phyloP scores from a whole-genome alignment of 2,329 filamentous ascomycete species.

The Diplocarpon rosae region DNA sequence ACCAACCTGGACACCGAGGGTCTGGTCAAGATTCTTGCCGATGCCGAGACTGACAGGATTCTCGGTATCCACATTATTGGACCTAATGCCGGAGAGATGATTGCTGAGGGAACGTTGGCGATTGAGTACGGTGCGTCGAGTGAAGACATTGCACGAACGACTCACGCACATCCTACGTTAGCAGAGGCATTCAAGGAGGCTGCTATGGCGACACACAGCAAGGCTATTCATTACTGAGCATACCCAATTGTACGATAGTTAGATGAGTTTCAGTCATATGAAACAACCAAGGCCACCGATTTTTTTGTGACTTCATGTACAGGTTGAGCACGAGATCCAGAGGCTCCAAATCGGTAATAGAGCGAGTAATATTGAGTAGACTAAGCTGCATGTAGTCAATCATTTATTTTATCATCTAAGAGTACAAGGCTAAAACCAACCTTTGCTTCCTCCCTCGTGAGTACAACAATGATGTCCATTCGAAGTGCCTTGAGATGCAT shows the following conservation, averaged over 20 bases:
- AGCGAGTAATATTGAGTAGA: too few species aligned
- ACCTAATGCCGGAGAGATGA: slow-evolving; percentile 96
- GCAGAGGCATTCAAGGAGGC: slow-evolving; percentile 99
- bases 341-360: too few species aligned
- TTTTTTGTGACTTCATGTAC: neutral
- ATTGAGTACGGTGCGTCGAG: slow-evolving; percentile 93
- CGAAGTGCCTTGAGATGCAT: too few species aligned
- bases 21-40: slow-evolving; percentile 92
- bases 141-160: slow-evolving; percentile 90
- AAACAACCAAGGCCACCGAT: neutral
- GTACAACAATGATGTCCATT: too few species aligned
- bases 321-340: too few species aligned
- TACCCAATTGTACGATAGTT: slow-evolving; percentile 22
- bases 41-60: slow-evolving; percentile 92
- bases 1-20: slow-evolving; percentile 96
- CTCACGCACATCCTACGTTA: slow-evolving; percentile 80
- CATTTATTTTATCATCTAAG: too few species aligned
- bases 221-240: slow-evolving; percentile 86
- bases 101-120: slow-evolving; percentile 90
- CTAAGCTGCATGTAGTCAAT: too few species aligned
- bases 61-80: slow-evolving; percentile 95
- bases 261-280: slow-evolving; percentile 9
- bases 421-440: too few species aligned
- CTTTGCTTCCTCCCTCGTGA: too few species aligned
- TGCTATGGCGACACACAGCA: slow-evolving; percentile 91